phyloP scores from a whole-genome alignment of 352 stramenopile genomes.

The Peronospora destructor region DNA sequence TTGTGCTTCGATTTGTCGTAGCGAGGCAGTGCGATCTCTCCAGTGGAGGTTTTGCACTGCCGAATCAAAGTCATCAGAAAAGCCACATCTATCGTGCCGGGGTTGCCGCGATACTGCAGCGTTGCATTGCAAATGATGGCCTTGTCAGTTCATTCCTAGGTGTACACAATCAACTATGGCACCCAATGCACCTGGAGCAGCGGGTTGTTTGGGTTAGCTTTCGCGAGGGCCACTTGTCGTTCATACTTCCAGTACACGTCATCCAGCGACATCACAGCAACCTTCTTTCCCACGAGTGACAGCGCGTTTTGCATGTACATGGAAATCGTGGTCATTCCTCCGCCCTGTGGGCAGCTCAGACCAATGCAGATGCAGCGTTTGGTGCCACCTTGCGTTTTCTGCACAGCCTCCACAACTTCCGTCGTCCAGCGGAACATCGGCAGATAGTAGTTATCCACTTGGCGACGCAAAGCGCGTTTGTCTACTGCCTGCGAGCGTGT shows the following conservation, averaged over 20 bases:
- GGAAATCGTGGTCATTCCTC: constrained; percentile 81
- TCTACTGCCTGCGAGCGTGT: constrained; percentile 25
- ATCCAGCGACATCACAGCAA: constrained; percentile 73
- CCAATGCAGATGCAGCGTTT: constrained; percentile 63
- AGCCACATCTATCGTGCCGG: constrained; percentile 70
- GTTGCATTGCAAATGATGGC: constrained; percentile 14
- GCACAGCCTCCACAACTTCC: constrained; percentile 37
- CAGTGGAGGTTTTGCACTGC: constrained; percentile 41
- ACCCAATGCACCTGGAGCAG: constrained; percentile 54
- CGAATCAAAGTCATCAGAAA: constrained; percentile 56
- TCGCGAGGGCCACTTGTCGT: constrained; percentile 58
- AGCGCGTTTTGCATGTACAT: constrained; percentile 62
- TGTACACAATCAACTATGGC: background rate
- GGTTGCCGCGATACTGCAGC: constrained; percentile 69
- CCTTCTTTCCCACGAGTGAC: constrained; percentile 42
- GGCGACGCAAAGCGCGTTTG: constrained; percentile 35
- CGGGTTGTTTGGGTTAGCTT: constrained; percentile 52
- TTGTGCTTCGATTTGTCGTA: constrained; percentile 79
- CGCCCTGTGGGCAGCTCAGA: constrained; percentile 77
- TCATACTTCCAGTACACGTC: constrained; percentile 73
- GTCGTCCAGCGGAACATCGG: constrained; percentile 72
- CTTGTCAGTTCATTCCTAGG: background rate
- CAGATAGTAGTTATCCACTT: constrained; percentile 69
- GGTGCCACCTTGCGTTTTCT: constrained; percentile 16
- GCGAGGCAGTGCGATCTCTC: constrained; percentile 49